phyloP scores from a whole-genome alignment of 192 early-diverging fungal genomes.

The Coemansia sp. region DNA sequence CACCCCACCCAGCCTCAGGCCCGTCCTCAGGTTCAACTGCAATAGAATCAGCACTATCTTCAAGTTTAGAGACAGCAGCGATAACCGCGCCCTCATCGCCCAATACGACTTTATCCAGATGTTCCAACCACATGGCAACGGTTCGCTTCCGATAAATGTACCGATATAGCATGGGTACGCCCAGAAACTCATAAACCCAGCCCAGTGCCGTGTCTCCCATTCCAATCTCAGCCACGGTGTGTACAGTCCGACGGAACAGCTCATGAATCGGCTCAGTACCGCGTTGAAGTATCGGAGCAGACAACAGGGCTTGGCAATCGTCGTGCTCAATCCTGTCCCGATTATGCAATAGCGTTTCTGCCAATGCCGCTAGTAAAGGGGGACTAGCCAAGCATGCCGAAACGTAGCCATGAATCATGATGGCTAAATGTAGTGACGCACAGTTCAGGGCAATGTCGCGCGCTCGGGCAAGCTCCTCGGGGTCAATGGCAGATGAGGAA shows the following conservation, averaged over 20 bases:
- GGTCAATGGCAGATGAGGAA: neutral
- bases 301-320: conserved; percentile 1
- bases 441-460: conserved; percentile 12
- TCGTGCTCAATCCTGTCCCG: neutral
- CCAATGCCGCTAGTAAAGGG: conserved; percentile 13
- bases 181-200: conserved; percentile 32
- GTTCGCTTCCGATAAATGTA: neutral
- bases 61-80: neutral
- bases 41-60: neutral
- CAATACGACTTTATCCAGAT: conserved; percentile 23
- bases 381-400: conserved; percentile 22
- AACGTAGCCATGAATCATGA: conserved; percentile 18
- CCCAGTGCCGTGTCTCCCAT: conserved; percentile 15
- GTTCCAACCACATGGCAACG: conserved; percentile 16
- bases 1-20: neutral
- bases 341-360: conserved; percentile 1
- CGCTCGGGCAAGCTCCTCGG: conserved; percentile 10
- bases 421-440: conserved; percentile 19
- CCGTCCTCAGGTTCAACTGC: neutral
- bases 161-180: conserved; percentile 9
- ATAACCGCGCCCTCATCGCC: neutral
- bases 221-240: conserved; percentile 14
- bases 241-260: conserved; percentile 24
- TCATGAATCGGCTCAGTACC: conserved; percentile 9
- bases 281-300: neutral